Conservation (phyloP, 1,284 basidiomycete genomes). For the Papiliotrema flavescens region DNA sequence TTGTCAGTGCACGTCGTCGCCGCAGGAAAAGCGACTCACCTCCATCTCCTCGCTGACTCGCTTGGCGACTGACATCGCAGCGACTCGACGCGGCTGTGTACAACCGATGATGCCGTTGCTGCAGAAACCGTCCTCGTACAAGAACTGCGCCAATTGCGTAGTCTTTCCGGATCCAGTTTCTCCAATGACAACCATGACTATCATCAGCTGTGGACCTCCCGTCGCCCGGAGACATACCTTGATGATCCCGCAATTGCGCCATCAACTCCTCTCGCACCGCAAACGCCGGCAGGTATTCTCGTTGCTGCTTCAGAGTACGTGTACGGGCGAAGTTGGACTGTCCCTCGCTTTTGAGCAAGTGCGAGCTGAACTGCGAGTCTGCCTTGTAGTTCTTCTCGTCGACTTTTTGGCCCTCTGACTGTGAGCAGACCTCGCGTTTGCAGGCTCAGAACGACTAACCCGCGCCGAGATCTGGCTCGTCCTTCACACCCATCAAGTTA, state of each 20-base stretch:
- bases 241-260: conserved; percentile 87
- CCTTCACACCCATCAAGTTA: conserved; percentile 96
- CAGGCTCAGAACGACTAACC: conserved; percentile 11
- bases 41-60: conserved; percentile 92
- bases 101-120: conserved; percentile 84
- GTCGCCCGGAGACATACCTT: conserved; percentile 59
- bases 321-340: conserved; percentile 77
- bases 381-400: conserved; percentile 77
- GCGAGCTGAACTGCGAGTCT: conserved; percentile 92
- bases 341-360: conserved; percentile 74
- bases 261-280: conserved; percentile 94
- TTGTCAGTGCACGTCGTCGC: not conserved
- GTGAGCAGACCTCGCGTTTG: not conserved
- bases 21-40: conserved; percentile 30
- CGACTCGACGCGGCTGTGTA: conserved; percentile 94
- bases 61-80: conserved; percentile 98
- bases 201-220: not conserved
- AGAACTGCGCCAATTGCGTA: conserved; percentile 84
- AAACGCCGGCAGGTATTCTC: conserved; percentile 96
- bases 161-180: conserved; percentile 97
- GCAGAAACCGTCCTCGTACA: conserved; percentile 95
- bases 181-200: conserved; percentile 88
- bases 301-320: conserved; percentile 86
- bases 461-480: conserved; percentile 63
- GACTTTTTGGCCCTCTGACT: conserved; percentile 58